These are phyloP conservation scores for Hyphopichia pseudoburtonii DNA, from an alignment of 1,139 yeast genomes.

Conservation along the genomic window DNA sequence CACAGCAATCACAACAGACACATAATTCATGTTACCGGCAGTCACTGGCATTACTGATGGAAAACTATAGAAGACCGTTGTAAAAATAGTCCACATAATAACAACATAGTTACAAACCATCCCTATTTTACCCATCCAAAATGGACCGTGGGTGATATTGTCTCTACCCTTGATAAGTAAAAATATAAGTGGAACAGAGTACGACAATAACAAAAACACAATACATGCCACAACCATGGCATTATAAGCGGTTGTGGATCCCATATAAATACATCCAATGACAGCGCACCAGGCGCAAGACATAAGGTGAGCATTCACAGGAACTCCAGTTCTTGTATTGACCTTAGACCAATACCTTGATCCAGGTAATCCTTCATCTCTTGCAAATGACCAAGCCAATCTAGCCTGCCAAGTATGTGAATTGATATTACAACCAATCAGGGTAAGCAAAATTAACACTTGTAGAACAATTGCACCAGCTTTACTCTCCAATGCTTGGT, in stretches of 20 bases:
- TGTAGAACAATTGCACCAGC: constrained; percentile 42
- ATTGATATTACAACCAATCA: constrained; percentile 42
- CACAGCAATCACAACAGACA: constrained; percentile 39
- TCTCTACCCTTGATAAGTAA: constrained; percentile 35
- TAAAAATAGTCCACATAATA: constrained; percentile 40
- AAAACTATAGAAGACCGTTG: constrained; percentile 42
- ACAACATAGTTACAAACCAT: constrained; percentile 21
- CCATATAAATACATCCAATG: constrained; percentile 42
- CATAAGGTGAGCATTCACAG: constrained; percentile 37
- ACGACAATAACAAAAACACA: constrained; percentile 34
- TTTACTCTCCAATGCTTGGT: constrained; percentile 35
- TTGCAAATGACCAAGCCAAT: constrained; percentile 78
- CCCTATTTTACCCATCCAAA: constrained; percentile 49
- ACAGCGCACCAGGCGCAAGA: constrained; percentile 36
- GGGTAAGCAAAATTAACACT: constrained; percentile 35
- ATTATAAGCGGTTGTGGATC: constrained; percentile 42
- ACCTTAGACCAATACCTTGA: constrained; percentile 34
- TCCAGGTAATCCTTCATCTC: constrained; percentile 55
- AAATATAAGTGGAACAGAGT: constrained; percentile 32
- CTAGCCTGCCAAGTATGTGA: constrained; percentile 56
- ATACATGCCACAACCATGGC: constrained; percentile 41
- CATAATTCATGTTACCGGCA: constrained; percentile 47
- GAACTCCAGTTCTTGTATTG: constrained; percentile 30
- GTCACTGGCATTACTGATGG: constrained; percentile 48
- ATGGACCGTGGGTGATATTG: constrained; percentile 38